Base-by-base conservation (phyloP, 1,284 basidiomycete genomes). In the Sporisorium scitamineum region DNA sequence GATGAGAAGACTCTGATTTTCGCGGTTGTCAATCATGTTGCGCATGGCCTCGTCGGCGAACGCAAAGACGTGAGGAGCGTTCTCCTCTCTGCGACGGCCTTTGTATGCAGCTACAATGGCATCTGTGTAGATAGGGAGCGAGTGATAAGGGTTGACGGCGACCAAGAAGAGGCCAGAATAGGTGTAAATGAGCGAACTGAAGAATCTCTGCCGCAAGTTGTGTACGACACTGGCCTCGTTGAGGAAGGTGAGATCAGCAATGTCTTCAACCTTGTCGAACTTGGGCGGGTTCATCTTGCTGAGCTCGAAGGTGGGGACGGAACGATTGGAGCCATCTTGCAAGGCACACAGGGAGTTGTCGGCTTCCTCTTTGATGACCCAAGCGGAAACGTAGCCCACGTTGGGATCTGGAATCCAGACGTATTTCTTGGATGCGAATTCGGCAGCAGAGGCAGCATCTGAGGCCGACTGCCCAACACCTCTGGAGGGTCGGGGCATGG, bases 161-260 rank as follows among this genome's bases (percentile, higher is more conserved):
- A 99, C 97, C 85, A 99, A 89, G 89, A 99, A 99, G 81, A 96
- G 89, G 44, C 94, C 94, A 31, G 94, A 96, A 87, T 95, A 96
- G 45, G 95, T 97, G 93, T 95, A 74, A 26, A 61, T 53, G 54
- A 73, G 91, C 31, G 93, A 94, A 53, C 93, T 93, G 59, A 93
- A 92, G 86, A 96, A 99, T 84, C 97, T 89, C 78, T 94, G 88
- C 69, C 94, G 90, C 34, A 99, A 90, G 87, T 99, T 98, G 85
- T 99, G 95, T 26, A 99, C 95, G 31, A 99, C 97, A 80, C 94
- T 95, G 11, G 97, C 95, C 89, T 99, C 97, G 86, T 99, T 99
- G 70, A 99, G 88, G 87, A 95, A 97, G 1, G 97, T 99, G 72
- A 99, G 89, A 87, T 99, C 95, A 50, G 97, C 97, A 80, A 99